Evolutionary conservation across 2,329 filamentous ascomycete genomes (phyloP).

Genomic region (Cadophora luteo-olivacea): DNA sequence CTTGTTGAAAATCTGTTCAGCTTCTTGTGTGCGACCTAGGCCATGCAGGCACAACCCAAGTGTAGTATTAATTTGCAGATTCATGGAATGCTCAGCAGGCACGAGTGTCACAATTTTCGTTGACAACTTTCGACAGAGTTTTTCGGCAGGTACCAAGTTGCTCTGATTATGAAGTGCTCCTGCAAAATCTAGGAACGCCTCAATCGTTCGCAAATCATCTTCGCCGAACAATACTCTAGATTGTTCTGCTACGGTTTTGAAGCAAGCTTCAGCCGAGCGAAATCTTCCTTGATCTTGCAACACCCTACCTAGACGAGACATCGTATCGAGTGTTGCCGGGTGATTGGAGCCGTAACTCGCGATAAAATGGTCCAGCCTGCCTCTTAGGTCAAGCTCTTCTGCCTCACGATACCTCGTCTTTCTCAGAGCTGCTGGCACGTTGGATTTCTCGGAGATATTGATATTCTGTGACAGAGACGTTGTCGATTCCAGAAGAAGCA

Average conservation of each 20-base stretch:
- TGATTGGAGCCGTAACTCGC: background rate
- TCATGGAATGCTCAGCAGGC: background rate
- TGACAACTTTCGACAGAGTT: background rate
- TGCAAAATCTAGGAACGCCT: background rate
- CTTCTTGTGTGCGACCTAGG: background rate
- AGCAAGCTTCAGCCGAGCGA: background rate
- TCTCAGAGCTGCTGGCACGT: background rate
- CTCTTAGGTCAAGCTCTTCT: constrained; percentile 15
- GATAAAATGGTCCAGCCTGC: background rate
- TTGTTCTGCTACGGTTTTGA: background rate
- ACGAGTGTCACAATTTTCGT: background rate
- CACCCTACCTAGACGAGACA: constrained; percentile 1
- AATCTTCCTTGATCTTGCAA: constrained; percentile 4
- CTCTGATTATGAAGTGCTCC: background rate
- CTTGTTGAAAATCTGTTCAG: background rate
- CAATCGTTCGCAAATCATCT: background rate
- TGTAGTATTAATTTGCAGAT: background rate
- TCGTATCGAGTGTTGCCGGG: constrained; percentile 6
- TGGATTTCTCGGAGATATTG: no score
- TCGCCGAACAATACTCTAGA: background rate
- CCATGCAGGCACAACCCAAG: background rate
- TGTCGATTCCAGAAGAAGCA: no score
- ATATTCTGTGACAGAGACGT: no score
- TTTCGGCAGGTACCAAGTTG: background rate
- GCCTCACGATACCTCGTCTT: constrained; percentile 17